Percentiles rank a stretch among this genome's conserved stretches.
phyloP scores from a whole-genome alignment of 208 protist genomes.

The Acanthamoeba royreba region DNA sequence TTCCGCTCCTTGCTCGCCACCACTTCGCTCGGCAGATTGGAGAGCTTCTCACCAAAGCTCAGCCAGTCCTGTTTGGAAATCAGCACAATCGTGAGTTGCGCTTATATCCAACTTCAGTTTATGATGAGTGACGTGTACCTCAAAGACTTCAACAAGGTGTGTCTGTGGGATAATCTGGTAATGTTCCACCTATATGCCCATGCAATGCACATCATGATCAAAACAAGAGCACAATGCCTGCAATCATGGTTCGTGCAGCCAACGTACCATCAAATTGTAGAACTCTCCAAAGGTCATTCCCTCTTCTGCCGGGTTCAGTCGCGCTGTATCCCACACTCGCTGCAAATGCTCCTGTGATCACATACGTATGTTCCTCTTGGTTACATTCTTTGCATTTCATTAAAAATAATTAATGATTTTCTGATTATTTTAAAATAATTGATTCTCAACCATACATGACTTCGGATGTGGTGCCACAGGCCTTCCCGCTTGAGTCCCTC shows the following conservation, averaged over 20 bases:
- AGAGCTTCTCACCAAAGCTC: not conserved
- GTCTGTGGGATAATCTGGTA: not conserved
- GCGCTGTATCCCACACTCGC: not conserved
- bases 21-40: not conserved
- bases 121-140: not conserved
- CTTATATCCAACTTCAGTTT: no score
- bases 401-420: no score
- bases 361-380: no score
- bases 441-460: not conserved
- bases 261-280: not conserved
- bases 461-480: not conserved
- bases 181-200: not conserved
- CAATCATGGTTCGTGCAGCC: not conserved
- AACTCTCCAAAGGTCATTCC: not conserved
- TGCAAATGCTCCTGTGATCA: not conserved
- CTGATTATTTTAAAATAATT: not conserved
- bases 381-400: no score
- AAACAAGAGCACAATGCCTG: not conserved
- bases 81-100: not conserved
- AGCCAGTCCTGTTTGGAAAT: not conserved
- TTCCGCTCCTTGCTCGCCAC: not conserved
- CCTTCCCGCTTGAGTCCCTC: not conserved
- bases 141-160: not conserved
- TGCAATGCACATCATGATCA: not conserved
- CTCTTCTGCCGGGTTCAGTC: not conserved